These are phyloP conservation scores for Cochlearia excelsa DNA, from an alignment of 345 rosid species.

Conservation along the genomic window DNA sequence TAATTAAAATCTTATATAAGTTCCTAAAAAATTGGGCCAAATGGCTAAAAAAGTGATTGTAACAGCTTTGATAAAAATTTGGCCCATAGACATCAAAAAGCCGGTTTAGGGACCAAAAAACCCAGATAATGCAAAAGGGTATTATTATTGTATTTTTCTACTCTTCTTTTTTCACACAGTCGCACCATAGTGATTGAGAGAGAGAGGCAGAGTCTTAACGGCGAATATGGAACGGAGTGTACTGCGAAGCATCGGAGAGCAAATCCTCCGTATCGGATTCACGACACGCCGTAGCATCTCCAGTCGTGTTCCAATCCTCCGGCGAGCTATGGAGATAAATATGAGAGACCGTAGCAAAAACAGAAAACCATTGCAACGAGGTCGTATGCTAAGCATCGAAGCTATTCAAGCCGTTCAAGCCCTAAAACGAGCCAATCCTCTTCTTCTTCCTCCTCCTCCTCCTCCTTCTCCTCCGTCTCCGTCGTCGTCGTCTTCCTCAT, in stretches of 20 bases:
- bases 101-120: slow-evolving; percentile 5
- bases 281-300: background rate
- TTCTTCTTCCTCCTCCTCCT: slow-evolving; percentile 13
- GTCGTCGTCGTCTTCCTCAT: slow-evolving; percentile 17
- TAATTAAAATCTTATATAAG: too few relatives aligned
- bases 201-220: background rate
- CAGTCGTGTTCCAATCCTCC: background rate
- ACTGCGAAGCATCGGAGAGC: slow-evolving; percentile 26
- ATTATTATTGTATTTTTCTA: background rate
- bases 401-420: slow-evolving; percentile 77
- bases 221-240: slow-evolving; percentile 33
- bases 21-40: too few relatives aligned
- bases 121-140: slow-evolving; percentile 21
- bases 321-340: slow-evolving; percentile 33
- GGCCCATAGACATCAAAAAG: too few relatives aligned
- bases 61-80: too few relatives aligned
- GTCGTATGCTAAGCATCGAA: slow-evolving; percentile 81
- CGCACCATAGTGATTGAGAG: background rate
- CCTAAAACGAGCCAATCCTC: slow-evolving; percentile 57
- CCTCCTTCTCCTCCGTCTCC: slow-evolving; percentile 8
- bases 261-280: slow-evolving; percentile 15
- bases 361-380: slow-evolving; percentile 69
- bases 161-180: background rate
- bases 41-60: too few relatives aligned
- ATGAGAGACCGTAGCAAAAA: slow-evolving; percentile 74